These are phyloP conservation scores for Yamadazyma tumulicola DNA, from an alignment of 805 yeast genomes.

Conservation along the genomic window DNA sequence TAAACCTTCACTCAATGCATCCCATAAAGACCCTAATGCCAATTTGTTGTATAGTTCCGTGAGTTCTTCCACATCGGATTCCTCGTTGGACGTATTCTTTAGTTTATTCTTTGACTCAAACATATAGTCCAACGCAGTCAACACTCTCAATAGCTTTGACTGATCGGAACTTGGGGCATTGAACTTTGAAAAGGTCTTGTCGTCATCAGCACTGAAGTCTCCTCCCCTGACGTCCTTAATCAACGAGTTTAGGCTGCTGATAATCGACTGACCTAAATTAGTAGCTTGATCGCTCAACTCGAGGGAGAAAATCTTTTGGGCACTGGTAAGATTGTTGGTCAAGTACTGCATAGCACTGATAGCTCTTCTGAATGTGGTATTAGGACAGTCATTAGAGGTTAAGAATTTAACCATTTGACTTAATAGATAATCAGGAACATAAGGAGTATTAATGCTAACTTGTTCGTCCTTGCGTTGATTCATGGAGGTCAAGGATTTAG, in stretches of 20 bases:
- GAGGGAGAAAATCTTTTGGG: conserved; percentile 60
- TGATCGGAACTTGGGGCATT: conserved; percentile 83
- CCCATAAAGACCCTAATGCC: conserved; percentile 80
- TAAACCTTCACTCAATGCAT: conserved; percentile 71
- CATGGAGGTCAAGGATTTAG: conserved; percentile 63
- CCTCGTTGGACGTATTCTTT: conserved; percentile 27
- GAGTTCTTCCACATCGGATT: conserved; percentile 45
- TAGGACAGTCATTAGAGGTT: conserved; percentile 79
- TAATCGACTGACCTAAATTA: conserved; percentile 50
- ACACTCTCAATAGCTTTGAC: conserved; percentile 77
- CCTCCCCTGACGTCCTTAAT: conserved; percentile 39
- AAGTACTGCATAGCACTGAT: conserved; percentile 77
- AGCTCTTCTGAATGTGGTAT: conserved; percentile 80
- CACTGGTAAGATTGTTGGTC: conserved; percentile 52
- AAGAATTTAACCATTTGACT: conserved; percentile 63
- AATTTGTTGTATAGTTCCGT: conserved; percentile 62
- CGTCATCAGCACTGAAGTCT: conserved; percentile 42
- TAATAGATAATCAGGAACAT: conserved; percentile 60
- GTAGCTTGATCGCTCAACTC: conserved; percentile 68
- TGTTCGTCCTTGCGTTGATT: conserved; percentile 30
- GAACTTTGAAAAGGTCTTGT: conserved; percentile 59
- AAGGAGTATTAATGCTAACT: conserved; percentile 47
- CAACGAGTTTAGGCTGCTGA: conserved; percentile 52
- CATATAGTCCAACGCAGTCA: conserved; percentile 84
- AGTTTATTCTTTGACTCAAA: conserved; percentile 44